phyloP scores from a whole-genome alignment of 1,284 basidiomycete genomes.

The Uromyces viciae-fabae region DNA sequence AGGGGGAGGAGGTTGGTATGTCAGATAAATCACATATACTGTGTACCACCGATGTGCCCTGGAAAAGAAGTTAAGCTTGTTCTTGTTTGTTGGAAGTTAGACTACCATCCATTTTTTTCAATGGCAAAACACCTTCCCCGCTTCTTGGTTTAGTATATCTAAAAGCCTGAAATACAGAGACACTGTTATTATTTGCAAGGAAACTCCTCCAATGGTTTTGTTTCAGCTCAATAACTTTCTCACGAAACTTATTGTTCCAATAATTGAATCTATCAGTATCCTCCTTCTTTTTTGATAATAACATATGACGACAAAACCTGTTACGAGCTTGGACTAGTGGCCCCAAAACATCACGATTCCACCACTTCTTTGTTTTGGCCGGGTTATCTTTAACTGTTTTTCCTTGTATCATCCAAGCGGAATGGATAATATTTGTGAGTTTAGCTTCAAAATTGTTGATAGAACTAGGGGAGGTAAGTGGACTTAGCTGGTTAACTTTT shows the following conservation, averaged over 20 bases:
- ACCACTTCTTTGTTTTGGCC: background rate
- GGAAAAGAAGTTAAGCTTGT: background rate
- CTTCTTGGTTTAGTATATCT: background rate
- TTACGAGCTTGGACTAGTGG: background rate
- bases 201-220: background rate
- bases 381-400: background rate
- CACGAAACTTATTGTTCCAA: background rate
- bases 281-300: background rate
- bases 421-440: background rate
- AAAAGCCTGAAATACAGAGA: background rate
- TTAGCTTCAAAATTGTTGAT: too few relatives aligned
- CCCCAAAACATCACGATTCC: background rate
- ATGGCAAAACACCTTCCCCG: background rate
- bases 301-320: background rate
- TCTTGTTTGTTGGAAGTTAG: background rate
- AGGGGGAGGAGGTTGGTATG: background rate
- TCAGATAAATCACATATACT: background rate
- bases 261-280: background rate
- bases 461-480: background rate
- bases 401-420: background rate
- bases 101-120: background rate
- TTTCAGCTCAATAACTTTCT: background rate
- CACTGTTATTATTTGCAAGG: background rate
- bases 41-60: background rate
- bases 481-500: background rate